Base-by-base conservation (phyloP, 352 stramenopile species). In the Globisporangium rhizosaccharum region DNA sequence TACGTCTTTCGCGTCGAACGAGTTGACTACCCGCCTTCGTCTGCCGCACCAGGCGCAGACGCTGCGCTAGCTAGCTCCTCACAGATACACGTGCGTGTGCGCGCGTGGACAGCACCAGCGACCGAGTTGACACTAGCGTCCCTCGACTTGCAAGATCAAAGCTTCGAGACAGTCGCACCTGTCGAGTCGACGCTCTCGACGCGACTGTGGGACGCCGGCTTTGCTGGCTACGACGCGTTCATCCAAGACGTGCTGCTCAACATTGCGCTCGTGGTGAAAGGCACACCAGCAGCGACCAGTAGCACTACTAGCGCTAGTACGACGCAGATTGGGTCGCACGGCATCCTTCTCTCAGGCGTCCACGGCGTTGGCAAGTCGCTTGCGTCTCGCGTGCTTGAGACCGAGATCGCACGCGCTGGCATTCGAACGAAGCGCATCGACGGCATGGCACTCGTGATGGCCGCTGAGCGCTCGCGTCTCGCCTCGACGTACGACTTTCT, bases 321-420 rank as follows among this genome's bases (percentile, higher is more conserved):
- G 33, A 12, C 51, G 33, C 63, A 66, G 1, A 71, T 78, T 10
- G 57, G 66, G 7, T 81, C 74, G 23, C 70, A 85, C 23, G 81
- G 84, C 0, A 26, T 91, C 15, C 64, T 93, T 18, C 64, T 88
- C 15, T 76, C 75, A 30, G 84, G 84, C 39, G 79, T 81, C n/a
- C 53, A 71, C 48, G 84, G 84, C 20, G 76, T 87, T 14, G 84
- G 84, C 46, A 93, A 91, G 56, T 83, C 84, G 20, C 58, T 82
- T 1, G 67, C 71, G 1, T 59, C 88, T 11, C 56, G 67, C 15
- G 70, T 66, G 3, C 12, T 80, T 1, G 61, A 61, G 9, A 53
- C 30, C 3, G 70, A 84, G 42, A 53, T 82, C 2, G 56, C 44
- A 18, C 55, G 46, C 17, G 20, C 63, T 1, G 39, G 53, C 0